Evolutionary conservation across 2,329 filamentous ascomycete genomes (phyloP), one percentile per base, ranked within the genome.

Genomic region (Pezicula rhizophila): DNA sequence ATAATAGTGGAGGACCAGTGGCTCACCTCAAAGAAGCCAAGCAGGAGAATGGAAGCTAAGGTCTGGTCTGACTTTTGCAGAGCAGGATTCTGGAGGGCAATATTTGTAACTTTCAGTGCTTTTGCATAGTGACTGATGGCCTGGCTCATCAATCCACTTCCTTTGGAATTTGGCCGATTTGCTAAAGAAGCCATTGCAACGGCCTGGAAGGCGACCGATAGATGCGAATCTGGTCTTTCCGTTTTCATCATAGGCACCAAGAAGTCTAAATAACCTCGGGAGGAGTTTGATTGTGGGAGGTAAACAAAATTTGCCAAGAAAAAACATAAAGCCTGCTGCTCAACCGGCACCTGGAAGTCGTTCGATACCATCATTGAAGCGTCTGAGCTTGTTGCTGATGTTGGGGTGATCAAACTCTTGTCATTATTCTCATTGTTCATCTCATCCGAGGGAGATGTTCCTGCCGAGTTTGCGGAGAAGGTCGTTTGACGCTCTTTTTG

Each of bases 221-320:
- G 68, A 51, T 78, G 76, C n/a, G 66, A 67, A 5, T 72, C 66
- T 0, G 68, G 58, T 1, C 62, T 60, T 8, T 75, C 69, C 5
- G 64, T 56, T 51, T 73, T 74, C 50, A 82, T 66, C 38, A 84
- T 65, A 7, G 80, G 79, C 5, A 80, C 58, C 1, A 84, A 64
- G 47, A 77, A 83, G 53, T 83, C 78, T 64, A 82, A 70, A 57
- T 77, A 81, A 0, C 80, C 80, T 17, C 76, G 64, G 2, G 72
- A 71, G 33, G 65, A 69, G n/a, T 72, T 74, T 18, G 74, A 68
- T 12, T 67, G 66, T 17, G 80, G 77, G 8, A 78, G 57, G 11
- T 82, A 67, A 45, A 84, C 72, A 59, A 77, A 84, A 60, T 84
- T 82, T 47, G 78, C 70, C 12, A 82, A 64, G 57, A 84, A 84